Evolutionary conservation across 75 land plant species (phyloP).

Genomic region (Pinus tabuliformis): DNA sequence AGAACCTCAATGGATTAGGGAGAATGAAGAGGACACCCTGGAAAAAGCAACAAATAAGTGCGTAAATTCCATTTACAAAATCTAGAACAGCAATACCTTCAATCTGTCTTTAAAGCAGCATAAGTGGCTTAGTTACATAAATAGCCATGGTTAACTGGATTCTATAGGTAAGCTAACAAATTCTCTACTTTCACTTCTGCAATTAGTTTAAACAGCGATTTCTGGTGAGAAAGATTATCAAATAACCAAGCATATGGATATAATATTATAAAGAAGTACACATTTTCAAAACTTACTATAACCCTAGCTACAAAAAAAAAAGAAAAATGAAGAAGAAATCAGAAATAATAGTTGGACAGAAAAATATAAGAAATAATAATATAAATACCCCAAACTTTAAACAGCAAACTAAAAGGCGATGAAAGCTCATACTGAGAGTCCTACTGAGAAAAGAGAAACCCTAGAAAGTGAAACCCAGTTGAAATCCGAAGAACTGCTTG

Average conservation of each 20-base stretch:
- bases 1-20: too few species aligned
- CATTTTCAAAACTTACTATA: neutral
- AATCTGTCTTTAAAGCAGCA: neutral
- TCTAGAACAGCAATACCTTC: neutral
- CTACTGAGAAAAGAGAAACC: neutral
- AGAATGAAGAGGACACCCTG: constrained; percentile 57
- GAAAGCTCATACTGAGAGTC: neutral
- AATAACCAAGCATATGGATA: too few species aligned
- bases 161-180: neutral
- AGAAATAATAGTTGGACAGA: neutral
- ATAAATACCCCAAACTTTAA: neutral
- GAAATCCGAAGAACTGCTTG: too few species aligned
- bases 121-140: neutral
- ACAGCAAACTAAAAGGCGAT: neutral
- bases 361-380: neutral
- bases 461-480: too few species aligned
- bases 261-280: too few species aligned
- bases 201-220: neutral
- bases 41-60: neutral
- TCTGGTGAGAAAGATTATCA: neutral
- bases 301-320: neutral
- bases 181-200: neutral
- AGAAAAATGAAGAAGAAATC: neutral
- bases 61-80: too few species aligned
- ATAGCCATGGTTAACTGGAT: neutral